Conservation (phyloP, 768 basidiomycete species). For the Gymnopilus junonius region DNA sequence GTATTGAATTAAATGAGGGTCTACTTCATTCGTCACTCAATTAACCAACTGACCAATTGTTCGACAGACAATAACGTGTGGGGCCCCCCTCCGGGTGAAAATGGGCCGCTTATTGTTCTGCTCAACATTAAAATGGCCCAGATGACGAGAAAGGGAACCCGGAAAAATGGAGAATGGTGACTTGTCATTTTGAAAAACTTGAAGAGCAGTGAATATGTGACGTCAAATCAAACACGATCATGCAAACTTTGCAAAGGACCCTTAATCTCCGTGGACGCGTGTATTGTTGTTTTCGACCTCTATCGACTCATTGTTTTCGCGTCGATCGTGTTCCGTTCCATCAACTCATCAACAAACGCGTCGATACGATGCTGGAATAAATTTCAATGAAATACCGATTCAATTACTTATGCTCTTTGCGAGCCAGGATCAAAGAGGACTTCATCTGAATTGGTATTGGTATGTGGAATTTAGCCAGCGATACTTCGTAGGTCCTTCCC, state of each 20-base stretch:
- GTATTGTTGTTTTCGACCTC: neutral
- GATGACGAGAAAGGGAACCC: neutral
- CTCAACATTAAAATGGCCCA: neutral
- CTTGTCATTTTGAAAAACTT: no score
- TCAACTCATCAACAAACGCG: neutral
- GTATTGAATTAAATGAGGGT: no score
- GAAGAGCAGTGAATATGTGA: no score
- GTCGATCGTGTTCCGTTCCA: neutral
- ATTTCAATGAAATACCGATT: neutral
- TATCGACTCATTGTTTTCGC: neutral
- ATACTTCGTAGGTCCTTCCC: neutral
- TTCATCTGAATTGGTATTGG: neutral
- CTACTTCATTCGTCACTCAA: no score
- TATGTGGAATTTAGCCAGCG: no score
- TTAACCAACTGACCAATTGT: neutral
- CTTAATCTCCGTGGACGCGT: neutral
- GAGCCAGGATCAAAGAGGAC: no score
- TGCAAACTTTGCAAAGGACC: neutral
- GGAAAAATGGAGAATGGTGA: neutral
- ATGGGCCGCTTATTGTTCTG: conserved; percentile 2
- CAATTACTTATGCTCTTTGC: no score
- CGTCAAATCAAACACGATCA: no score
- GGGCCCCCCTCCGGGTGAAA: no score
- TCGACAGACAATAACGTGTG: neutral
- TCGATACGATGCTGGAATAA: no score